Conservation (phyloP, 768 basidiomycete species). For the Polyporus arcularius region DNA sequence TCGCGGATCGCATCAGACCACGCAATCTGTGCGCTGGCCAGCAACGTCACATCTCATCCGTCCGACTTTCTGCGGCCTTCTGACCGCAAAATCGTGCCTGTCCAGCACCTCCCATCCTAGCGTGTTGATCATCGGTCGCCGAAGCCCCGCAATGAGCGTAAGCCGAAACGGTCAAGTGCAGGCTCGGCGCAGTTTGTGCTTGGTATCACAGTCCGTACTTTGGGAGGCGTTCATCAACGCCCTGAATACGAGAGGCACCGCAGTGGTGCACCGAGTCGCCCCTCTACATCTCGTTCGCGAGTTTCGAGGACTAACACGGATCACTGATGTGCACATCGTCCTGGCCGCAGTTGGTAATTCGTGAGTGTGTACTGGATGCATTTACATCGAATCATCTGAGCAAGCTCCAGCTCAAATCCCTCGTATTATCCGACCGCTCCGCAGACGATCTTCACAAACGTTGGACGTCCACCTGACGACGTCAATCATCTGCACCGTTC, state of each 20-base stretch:
- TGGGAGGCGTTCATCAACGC: not conserved
- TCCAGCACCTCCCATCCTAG: not conserved
- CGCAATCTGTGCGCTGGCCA: not conserved
- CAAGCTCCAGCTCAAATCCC: too few species aligned
- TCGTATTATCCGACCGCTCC: too few species aligned
- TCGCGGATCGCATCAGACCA: not conserved
- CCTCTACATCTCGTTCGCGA: not conserved
- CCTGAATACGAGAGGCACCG: not conserved
- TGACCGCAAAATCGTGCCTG: too few species aligned
- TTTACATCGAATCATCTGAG: too few species aligned
- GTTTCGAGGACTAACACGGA: not conserved
- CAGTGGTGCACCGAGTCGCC: not conserved
- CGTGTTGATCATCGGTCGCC: not conserved
- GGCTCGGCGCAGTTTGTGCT: not conserved
- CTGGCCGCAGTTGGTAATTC: not conserved
- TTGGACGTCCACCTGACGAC: too few species aligned
- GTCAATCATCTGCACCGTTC: too few species aligned
- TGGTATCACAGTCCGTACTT: not conserved
- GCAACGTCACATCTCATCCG: not conserved
- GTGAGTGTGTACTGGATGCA: too few species aligned
- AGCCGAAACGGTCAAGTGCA: not conserved
- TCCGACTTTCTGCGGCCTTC: too few species aligned
- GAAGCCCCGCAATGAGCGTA: too few species aligned
- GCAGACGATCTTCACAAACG: too few species aligned
- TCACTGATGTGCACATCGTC: constrained; percentile 1